Evolutionary conservation across 2,329 filamentous ascomycete species (phyloP).

Genomic region (Ceratocystiopsis brevicomis): DNA sequence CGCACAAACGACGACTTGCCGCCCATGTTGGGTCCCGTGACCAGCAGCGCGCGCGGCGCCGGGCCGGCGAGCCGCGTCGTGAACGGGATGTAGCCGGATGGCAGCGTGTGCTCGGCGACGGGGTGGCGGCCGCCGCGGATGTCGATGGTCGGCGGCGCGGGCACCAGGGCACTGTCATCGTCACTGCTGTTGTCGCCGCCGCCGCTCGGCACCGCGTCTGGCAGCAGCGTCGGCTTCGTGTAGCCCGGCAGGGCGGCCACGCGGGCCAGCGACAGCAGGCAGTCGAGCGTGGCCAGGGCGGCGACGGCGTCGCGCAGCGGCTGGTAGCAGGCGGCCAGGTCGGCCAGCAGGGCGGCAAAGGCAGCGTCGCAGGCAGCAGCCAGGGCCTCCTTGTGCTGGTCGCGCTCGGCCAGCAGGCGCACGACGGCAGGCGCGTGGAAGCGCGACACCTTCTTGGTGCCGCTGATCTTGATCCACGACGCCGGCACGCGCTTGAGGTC

Average conservation of each 20-base stretch:
- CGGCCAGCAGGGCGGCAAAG: constrained; percentile 50
- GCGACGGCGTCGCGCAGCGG: constrained; percentile 75
- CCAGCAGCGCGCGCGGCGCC: constrained; percentile 44
- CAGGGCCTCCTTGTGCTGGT: constrained; percentile 86
- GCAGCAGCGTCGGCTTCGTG: constrained; percentile 50
- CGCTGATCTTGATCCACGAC: constrained; percentile 86
- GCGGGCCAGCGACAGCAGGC: constrained; percentile 66
- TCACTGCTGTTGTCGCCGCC: not conserved
- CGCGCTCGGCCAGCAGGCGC: constrained; percentile 63
- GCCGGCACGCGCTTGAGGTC: constrained; percentile 77
- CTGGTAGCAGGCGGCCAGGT: constrained; percentile 73
- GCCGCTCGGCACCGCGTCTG: constrained; percentile 18
- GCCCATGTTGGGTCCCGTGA: constrained; percentile 97
- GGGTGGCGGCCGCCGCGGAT: constrained; percentile 69
- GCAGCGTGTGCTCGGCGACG: constrained; percentile 81
- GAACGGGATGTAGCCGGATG: constrained; percentile 83
- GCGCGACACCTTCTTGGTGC: constrained; percentile 77
- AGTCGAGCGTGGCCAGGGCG: constrained; percentile 72
- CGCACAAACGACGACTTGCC: constrained; percentile 97
- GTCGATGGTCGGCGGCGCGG: constrained; percentile 38
- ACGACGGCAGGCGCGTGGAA: constrained; percentile 91
- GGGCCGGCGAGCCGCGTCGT: constrained; percentile 52
- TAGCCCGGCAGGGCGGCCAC: constrained; percentile 80
- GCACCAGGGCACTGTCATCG: constrained; percentile 15
- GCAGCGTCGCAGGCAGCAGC: constrained; percentile 80